A percentile compares a stretch with the other conserved stretches of the same genome.
These are phyloP conservation scores for Peltaster fructicola DNA, from an alignment of 2,329 filamentous ascomycete species.

Conservation along the genomic window DNA sequence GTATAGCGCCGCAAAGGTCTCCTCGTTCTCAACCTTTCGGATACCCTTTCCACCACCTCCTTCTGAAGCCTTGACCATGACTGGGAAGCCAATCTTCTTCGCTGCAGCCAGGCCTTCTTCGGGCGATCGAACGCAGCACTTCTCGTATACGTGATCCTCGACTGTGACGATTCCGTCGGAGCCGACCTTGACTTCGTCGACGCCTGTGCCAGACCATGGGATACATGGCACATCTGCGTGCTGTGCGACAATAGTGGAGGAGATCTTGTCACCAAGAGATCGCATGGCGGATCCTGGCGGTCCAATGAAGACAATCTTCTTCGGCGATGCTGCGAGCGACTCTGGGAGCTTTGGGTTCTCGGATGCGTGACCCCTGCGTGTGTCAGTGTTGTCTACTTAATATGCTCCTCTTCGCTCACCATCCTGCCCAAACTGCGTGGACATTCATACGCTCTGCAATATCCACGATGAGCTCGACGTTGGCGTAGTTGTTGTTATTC, in stretches of 20 bases:
- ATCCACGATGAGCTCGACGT: conserved; percentile 97
- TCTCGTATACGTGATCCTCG: conserved; percentile 63
- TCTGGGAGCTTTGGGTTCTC: conserved; percentile 97
- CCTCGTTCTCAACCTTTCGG: conserved; percentile 75
- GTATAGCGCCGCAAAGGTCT: conserved; percentile 73
- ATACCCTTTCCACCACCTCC: conserved; percentile 99
- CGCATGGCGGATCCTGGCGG: conserved; percentile 97
- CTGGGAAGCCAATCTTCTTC: conserved; percentile 83
- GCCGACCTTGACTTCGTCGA: conserved; percentile 65
- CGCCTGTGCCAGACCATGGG: conserved; percentile 95
- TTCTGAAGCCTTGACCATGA: conserved; percentile 99
- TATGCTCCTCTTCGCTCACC: conserved; percentile 38
- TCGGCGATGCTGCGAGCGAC: conserved; percentile 83
- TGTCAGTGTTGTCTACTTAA: too few species aligned
- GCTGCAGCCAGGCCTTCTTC: conserved; percentile 73
- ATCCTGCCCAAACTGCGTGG: conserved; percentile 97
- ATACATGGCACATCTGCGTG: conserved; percentile 94
- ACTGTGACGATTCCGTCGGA: conserved; percentile 81
- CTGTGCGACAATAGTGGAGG: conserved; percentile 95
- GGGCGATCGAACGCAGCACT: conserved; percentile 79
- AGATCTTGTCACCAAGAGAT: conserved; percentile 98
- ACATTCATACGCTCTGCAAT: conserved; percentile 97
- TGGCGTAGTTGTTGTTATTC: conserved; percentile 99
- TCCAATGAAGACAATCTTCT: conserved; percentile 98
- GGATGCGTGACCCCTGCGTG: conserved; percentile 73